Conservation (phyloP, 331 rosid genomes). For the Malus hybrid region DNA sequence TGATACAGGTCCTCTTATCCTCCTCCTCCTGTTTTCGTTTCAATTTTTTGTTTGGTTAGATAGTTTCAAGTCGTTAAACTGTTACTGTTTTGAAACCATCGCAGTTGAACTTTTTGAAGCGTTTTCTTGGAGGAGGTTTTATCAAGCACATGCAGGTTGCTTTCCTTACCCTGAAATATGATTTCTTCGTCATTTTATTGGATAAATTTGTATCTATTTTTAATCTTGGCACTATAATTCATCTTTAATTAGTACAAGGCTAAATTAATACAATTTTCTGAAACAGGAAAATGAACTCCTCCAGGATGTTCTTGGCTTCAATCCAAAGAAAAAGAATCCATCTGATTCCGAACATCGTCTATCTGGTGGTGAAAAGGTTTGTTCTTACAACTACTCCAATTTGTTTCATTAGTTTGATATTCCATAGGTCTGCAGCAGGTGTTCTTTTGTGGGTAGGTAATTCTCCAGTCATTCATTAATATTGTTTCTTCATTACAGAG, state of each 20-base stretch:
- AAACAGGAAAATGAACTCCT: constrained; percentile 83
- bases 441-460: neutral
- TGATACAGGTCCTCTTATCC: constrained; percentile 56
- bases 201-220: neutral
- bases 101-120: constrained; percentile 83
- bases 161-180: neutral
- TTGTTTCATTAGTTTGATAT: neutral
- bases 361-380: constrained; percentile 74
- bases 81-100: neutral
- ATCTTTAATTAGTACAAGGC: neutral
- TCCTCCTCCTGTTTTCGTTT: neutral
- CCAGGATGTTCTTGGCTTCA: constrained; percentile 70
- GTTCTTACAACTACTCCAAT: constrained; percentile 1
- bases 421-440: neutral
- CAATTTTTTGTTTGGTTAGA: neutral
- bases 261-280: neutral
- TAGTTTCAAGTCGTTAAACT: neutral
- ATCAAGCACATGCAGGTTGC: constrained; percentile 91
- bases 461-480: neutral
- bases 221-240: neutral
- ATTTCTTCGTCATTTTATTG: neutral
- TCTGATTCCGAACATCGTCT: constrained; percentile 42
- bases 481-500: constrained; percentile 40
- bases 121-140: constrained; percentile 88
- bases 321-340: constrained; percentile 57